These are phyloP conservation scores for Suillus spraguei DNA, from an alignment of 768 basidiomycete genomes.

Conservation along the genomic window DNA sequence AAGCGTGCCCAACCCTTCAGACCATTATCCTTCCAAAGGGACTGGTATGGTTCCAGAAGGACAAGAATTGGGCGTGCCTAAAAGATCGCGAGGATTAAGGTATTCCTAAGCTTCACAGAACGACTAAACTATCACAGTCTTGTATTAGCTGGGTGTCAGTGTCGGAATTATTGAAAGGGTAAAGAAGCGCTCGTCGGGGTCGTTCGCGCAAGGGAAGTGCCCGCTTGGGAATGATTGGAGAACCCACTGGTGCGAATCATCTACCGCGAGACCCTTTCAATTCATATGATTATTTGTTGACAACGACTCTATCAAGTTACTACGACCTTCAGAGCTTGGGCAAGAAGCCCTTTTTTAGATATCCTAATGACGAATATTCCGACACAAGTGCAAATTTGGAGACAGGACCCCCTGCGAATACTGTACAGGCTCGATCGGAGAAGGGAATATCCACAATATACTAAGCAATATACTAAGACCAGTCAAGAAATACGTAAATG, in stretches of 20 bases:
- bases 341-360: not conserved
- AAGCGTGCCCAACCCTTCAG: constrained; percentile 58
- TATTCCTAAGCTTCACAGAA: not conserved
- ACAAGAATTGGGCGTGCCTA: constrained; percentile 27
- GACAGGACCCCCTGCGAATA: not conserved
- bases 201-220: not conserved
- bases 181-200: not conserved
- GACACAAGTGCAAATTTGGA: not conserved
- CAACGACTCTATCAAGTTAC: not conserved
- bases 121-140: not conserved
- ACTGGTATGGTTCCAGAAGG: constrained; percentile 54
- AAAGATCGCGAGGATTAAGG: constrained; percentile 17
- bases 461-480: not conserved
- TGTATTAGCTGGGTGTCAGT: not conserved
- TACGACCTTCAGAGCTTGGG: not conserved
- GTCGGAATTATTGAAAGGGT: no score
- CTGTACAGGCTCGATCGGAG: not conserved
- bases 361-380: not conserved
- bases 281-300: not conserved
- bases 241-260: not conserved
- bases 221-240: not conserved
- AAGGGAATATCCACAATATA: not conserved
- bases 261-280: not conserved
- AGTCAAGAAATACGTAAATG: not conserved
- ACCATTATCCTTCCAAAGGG: constrained; percentile 69